A percentile compares a stretch with the other conserved stretches of the same genome.
These are phyloP conservation scores for Xylaria hypoxylon DNA, from an alignment of 2,329 filamentous ascomycete species.

Conservation along the genomic window DNA sequence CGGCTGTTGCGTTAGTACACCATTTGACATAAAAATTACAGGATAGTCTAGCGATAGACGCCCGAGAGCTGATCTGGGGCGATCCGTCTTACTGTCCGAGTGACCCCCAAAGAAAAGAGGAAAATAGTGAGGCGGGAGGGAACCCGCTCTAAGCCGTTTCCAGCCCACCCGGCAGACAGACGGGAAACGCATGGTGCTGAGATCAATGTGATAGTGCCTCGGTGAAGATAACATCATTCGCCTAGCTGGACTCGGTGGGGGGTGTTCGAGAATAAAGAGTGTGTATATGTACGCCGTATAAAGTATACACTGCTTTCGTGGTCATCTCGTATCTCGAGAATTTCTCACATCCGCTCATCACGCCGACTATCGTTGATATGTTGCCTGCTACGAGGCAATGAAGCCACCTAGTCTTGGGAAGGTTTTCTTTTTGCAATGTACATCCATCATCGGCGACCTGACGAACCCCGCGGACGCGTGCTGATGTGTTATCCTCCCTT, in stretches of 20 bases:
- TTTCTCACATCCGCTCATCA: neutral
- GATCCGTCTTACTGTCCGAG: conserved; percentile 12
- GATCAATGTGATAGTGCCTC: neutral
- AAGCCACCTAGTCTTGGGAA: neutral
- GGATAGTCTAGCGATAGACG: conserved; percentile 11
- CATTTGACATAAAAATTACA: conserved; percentile 9
- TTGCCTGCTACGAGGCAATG: neutral
- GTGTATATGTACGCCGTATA: neutral
- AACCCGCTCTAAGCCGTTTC: conserved; percentile 10
- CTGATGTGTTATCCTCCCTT: neutral
- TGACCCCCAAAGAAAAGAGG: conserved; percentile 19
- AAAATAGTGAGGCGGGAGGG: conserved; percentile 1
- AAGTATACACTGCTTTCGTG: neutral
- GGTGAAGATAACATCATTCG: neutral
- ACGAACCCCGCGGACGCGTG: neutral
- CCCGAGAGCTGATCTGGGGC: neutral
- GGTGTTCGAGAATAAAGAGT: neutral
- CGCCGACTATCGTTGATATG: neutral
- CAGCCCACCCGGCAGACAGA: conserved; percentile 9
- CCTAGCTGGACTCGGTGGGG: neutral
- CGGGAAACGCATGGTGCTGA: neutral
- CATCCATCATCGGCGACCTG: neutral
- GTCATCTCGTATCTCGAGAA: no score
- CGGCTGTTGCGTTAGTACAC: conserved; percentile 4
- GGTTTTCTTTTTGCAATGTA: conserved; percentile 1